Percentiles rank a stretch among this genome's conserved stretches.
phyloP scores from a whole-genome alignment of 2,329 filamentous ascomycete genomes.

The Alternaria brassicicola region DNA sequence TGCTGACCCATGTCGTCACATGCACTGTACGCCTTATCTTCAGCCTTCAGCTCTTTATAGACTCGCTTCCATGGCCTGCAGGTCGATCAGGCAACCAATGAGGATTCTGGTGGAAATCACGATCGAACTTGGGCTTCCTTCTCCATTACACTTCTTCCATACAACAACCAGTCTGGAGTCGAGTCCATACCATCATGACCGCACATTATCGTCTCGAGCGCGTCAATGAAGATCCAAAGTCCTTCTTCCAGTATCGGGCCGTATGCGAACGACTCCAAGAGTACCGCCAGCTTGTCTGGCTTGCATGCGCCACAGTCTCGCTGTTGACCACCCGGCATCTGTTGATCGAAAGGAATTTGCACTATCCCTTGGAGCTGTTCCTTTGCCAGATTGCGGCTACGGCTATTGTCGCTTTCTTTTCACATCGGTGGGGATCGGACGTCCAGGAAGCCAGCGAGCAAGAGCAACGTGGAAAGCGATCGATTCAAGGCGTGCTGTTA shows the following conservation, averaged over 20 bases:
- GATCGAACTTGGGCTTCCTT: neutral
- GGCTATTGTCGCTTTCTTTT: conserved; percentile 4
- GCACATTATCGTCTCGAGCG: conserved; percentile 1
- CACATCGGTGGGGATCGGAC: neutral
- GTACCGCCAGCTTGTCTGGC: conserved; percentile 19
- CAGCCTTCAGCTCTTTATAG: conserved; percentile 4
- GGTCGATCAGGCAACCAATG: neutral
- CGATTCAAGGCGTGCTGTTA: conserved; percentile 7
- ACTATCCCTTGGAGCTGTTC: conserved; percentile 29
- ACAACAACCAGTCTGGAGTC: neutral
- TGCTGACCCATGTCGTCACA: conserved; percentile 4
- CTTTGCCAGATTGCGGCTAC: conserved; percentile 19
- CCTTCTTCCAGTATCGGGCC: neutral
- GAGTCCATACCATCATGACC: conserved; percentile 2
- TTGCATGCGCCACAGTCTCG: conserved; percentile 23
- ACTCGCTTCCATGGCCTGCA: conserved; percentile 3
- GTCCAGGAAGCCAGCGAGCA: neutral
- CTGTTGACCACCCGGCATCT: conserved; percentile 29
- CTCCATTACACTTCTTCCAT: neutral
- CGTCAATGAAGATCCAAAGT: neutral
- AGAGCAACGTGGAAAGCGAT: neutral
- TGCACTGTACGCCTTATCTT: neutral
- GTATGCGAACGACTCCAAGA: conserved; percentile 8
- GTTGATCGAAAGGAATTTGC: conserved; percentile 32
- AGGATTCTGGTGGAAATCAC: neutral